Percentiles rank a stretch among this genome's conserved stretches.
phyloP scores from a whole-genome alignment of 208 protist species.

The Acanthamoeba lugdunensis region DNA sequence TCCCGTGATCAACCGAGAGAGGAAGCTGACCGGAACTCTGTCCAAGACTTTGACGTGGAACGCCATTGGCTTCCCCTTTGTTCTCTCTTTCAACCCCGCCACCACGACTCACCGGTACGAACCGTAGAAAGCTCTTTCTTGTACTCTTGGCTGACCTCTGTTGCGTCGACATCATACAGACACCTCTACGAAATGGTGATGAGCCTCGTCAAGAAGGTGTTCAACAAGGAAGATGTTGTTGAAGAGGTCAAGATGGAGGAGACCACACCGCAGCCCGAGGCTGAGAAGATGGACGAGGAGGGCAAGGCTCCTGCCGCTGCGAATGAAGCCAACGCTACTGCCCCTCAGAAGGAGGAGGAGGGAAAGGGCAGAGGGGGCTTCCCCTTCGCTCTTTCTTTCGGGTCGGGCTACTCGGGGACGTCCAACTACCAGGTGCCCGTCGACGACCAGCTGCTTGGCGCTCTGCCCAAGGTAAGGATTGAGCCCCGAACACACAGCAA shows the following conservation, averaged over 20 bases:
- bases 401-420: not conserved
- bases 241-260: not conserved
- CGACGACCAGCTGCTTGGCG: not conserved
- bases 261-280: not conserved
- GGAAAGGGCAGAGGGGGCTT: not conserved
- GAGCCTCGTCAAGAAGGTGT: not conserved
- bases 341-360: not conserved
- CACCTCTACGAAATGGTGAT: conserved; percentile 10
- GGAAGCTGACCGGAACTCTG: not conserved
- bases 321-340: not conserved
- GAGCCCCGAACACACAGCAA: too few relatives aligned
- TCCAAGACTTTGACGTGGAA: conserved; percentile 19
- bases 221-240: conserved; percentile 1
- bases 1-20: conserved; percentile 6
- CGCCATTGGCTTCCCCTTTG: conserved; percentile 25
- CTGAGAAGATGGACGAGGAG: not conserved
- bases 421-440: not conserved
- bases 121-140: not conserved
- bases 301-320: not conserved
- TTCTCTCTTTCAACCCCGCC: conserved; percentile 19
- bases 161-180: not conserved
- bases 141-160: not conserved
- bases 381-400: conserved; percentile 6
- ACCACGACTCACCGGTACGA: not conserved
- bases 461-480: not conserved